Conservation (phyloP, 257 asterid species). For the Striga asiatica region DNA sequence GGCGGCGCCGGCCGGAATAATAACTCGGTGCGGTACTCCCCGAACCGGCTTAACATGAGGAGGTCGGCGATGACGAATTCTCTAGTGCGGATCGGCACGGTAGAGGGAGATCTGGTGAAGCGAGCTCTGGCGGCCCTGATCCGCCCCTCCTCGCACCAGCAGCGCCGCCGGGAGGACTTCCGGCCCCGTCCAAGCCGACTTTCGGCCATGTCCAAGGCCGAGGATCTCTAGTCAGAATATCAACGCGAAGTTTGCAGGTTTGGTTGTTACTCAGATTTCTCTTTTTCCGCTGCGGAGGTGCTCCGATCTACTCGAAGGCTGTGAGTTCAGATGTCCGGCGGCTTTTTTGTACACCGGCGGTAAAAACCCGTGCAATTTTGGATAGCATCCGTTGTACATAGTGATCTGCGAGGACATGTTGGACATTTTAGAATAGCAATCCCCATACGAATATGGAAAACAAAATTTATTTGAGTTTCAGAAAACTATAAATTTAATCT, state of each 20-base stretch:
- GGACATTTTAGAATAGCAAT: no score
- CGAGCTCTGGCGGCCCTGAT: conserved; percentile 72
- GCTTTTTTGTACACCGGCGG: conserved; percentile 17
- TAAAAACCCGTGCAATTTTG: conserved; percentile 35
- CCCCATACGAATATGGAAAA: no score
- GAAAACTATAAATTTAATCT: no score
- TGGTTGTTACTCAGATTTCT: conserved; percentile 15
- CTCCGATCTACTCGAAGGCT: conserved; percentile 15
- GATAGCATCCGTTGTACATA: conserved; percentile 26
- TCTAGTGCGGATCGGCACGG: conserved; percentile 72
- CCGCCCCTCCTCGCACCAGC: conserved; percentile 77
- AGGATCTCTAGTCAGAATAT: conserved; percentile 20
- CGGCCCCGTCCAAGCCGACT: conserved; percentile 60
- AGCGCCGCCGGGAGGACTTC: conserved; percentile 50
- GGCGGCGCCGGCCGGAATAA: conserved; percentile 17
- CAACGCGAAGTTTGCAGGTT: conserved; percentile 44
- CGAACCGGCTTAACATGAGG: conserved; percentile 62
- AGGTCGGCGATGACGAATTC: conserved; percentile 92
- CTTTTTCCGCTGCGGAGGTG: conserved; percentile 7
- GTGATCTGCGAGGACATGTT: conserved; percentile 22
- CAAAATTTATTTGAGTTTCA: no score
- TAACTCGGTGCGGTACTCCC: conserved; percentile 41
- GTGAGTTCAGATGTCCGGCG: conserved; percentile 11
- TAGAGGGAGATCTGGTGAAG: conserved; percentile 69
- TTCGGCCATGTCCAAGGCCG: conserved; percentile 48